phyloP scores from a whole-genome alignment of 108 stramenopile species.

The Skeletonema potamos region DNA sequence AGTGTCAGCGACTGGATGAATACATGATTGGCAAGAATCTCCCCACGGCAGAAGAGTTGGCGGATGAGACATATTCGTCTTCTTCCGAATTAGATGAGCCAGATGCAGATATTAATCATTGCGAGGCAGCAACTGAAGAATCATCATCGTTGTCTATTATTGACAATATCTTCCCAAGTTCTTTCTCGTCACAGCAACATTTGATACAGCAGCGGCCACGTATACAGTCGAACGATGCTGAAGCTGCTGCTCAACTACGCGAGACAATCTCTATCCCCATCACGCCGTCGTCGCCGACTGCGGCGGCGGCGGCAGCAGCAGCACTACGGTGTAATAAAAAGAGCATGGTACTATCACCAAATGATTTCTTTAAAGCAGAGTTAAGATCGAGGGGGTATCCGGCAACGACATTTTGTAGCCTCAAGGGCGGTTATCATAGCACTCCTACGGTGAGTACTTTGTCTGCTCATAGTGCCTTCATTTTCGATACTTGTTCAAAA shows the following conservation, averaged over 20 bases:
- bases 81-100: too few relatives aligned
- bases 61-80: too few relatives aligned
- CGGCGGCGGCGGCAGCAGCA: neutral
- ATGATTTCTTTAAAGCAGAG: constrained; percentile 54
- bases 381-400: constrained; percentile 72
- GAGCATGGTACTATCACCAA: constrained; percentile 46
- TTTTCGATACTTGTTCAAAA: neutral
- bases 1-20: too few relatives aligned
- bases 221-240: neutral
- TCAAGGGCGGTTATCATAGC: constrained; percentile 67
- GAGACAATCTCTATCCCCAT: neutral
- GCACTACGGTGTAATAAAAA: neutral
- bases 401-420: constrained; percentile 49
- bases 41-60: too few relatives aligned
- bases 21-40: too few relatives aligned
- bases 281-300: neutral
- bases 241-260: neutral
- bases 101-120: neutral
- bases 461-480: neutral
- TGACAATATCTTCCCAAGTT: neutral
- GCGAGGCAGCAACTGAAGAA: neutral
- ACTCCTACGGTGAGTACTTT: constrained; percentile 61
- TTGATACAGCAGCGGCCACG: neutral
- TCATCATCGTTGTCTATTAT: neutral
- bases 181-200: neutral